Conservation (phyloP, 139 green algal genomes). For the Desmodesmus armatus region DNA sequence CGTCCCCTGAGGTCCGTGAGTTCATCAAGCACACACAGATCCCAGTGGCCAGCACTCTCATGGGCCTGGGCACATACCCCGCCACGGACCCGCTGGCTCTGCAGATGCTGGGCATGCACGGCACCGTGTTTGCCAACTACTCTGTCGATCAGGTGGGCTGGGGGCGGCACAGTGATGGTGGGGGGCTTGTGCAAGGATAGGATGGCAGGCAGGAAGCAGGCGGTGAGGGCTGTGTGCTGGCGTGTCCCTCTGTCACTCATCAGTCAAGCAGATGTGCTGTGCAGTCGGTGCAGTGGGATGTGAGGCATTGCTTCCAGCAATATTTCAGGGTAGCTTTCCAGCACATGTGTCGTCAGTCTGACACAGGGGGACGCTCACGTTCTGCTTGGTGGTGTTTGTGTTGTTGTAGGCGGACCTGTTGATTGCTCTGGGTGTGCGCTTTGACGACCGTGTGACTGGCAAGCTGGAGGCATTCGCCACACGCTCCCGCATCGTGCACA, state of each 20-base stretch:
- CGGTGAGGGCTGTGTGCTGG: no score
- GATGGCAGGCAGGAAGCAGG: no score
- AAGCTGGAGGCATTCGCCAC: constrained; percentile 97
- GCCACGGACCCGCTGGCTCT: constrained; percentile 69
- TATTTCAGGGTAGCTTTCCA: no score
- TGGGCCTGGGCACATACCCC: constrained; percentile 90
- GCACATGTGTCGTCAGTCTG: no score
- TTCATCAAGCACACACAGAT: constrained; percentile 87
- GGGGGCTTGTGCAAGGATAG: no score
- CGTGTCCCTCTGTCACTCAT: no score
- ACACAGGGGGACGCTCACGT: no score
- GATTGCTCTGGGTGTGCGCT: constrained; percentile 97
- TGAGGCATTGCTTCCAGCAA: no score
- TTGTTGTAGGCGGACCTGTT: constrained; percentile 94
- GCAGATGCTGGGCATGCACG: constrained; percentile 99
- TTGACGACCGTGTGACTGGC: constrained; percentile 99
- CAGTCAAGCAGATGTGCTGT: neutral
- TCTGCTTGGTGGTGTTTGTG: no score
- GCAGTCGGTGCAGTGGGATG: no score
- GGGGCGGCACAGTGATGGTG: no score
- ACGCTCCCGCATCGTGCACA: constrained; percentile 94
- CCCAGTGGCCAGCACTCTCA: constrained; percentile 94
- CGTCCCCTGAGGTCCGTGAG: constrained; percentile 80
- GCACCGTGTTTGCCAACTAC: constrained; percentile 97
- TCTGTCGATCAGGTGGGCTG: constrained; percentile 85